A percentile compares a stretch with the other conserved stretches of the same genome.
Conservation (phyloP, 768 basidiomycete genomes). For the Psilocybe sp. region DNA sequence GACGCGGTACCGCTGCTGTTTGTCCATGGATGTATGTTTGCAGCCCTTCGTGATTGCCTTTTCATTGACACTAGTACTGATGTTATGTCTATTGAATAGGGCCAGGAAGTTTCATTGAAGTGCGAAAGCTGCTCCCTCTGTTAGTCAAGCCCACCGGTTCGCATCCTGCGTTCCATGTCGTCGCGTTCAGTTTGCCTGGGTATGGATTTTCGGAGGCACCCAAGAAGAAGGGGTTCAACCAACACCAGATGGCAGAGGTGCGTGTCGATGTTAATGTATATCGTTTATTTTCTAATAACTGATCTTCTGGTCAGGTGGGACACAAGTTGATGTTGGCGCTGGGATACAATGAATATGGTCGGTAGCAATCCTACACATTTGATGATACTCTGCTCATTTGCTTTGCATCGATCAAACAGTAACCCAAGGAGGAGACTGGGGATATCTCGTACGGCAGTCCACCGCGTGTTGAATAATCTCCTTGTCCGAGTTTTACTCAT, state of each 20-base stretch:
- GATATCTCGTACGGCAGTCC: conserved; percentile 26
- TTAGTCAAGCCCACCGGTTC: conserved; percentile 39
- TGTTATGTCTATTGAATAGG: conserved; percentile 29
- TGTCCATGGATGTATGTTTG: conserved; percentile 50
- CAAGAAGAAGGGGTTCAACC: conserved; percentile 45
- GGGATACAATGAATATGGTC: conserved; percentile 50
- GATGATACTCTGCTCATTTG: background rate
- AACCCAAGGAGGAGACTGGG: conserved; percentile 50
- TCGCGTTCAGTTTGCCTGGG: conserved; percentile 56
- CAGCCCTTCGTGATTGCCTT: background rate
- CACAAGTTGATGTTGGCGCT: conserved; percentile 49
- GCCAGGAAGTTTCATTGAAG: conserved; percentile 61
- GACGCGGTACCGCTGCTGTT: conserved; percentile 43
- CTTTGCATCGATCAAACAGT: conserved; percentile 20
- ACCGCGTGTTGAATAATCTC: conserved; percentile 1
- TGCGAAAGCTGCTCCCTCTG: conserved; percentile 53
- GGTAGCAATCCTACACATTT: background rate
- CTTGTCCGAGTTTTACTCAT: background rate
- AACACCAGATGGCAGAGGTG: conserved; percentile 54
- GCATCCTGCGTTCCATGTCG: conserved; percentile 60
- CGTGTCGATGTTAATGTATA: background rate
- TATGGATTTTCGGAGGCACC: conserved; percentile 61
- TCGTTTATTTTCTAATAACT: background rate
- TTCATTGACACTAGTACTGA: too few relatives aligned
- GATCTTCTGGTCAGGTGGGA: conserved; percentile 28